Conservation (phyloP, 2,329 filamentous ascomycete genomes). For the Coniochaeta pulveracea region DNA sequence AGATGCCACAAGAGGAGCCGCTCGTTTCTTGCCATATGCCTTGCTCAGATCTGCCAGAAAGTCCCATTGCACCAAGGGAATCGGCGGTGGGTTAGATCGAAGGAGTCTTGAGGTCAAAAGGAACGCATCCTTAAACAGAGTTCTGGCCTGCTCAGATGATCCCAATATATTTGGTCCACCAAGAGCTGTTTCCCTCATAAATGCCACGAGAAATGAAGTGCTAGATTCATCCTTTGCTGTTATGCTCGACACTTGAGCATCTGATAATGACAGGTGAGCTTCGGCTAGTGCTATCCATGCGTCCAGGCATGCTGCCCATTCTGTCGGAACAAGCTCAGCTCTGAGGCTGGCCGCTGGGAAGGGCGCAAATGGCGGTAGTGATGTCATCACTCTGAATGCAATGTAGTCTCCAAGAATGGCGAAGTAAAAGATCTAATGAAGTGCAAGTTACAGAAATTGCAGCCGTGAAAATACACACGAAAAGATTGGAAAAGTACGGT, state of each 20-base stretch:
- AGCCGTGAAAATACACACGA: too few species aligned
- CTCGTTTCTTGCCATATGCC: slow-evolving; percentile 53
- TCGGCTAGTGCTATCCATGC: slow-evolving; percentile 63
- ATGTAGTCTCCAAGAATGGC: too few species aligned
- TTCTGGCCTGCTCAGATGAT: slow-evolving; percentile 19
- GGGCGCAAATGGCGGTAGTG: slow-evolving; percentile 62
- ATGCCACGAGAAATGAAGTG: slow-evolving; percentile 52
- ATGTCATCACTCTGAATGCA: slow-evolving; percentile 25
- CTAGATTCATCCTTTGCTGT: slow-evolving; percentile 48
- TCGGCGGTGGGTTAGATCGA: slow-evolving; percentile 27
- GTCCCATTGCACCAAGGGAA: slow-evolving; percentile 46
- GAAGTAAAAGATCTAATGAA: too few species aligned
- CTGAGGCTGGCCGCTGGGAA: slow-evolving; percentile 63
- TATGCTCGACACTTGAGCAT: slow-evolving; percentile 39
- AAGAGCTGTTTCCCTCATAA: slow-evolving; percentile 43
- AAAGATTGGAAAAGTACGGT: too few species aligned
- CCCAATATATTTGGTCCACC: slow-evolving; percentile 22
- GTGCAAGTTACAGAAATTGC: too few species aligned
- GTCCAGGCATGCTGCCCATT: slow-evolving; percentile 70
- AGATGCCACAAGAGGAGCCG: slow-evolving; percentile 33
- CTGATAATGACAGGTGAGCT: slow-evolving; percentile 49
- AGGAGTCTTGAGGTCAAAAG: slow-evolving; percentile 50
- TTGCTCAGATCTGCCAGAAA: slow-evolving; percentile 60
- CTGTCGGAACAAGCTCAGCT: slow-evolving; percentile 50
- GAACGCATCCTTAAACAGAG: slow-evolving; percentile 54